These are phyloP conservation scores for Trichosanthes truncata DNA, from an alignment of 306 rosid species.

Conservation along the genomic window DNA sequence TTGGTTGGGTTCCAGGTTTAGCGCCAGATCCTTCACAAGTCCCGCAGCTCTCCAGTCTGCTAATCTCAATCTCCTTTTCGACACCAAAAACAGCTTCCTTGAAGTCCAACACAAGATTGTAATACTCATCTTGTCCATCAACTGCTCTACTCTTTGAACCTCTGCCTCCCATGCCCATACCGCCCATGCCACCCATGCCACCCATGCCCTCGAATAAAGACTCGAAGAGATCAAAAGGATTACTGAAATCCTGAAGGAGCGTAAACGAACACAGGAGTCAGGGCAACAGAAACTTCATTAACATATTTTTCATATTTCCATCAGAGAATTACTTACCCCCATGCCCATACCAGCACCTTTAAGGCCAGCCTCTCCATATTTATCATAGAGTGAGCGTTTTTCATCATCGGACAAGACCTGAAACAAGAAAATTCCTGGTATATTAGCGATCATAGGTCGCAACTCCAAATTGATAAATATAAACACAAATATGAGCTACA, in stretches of 20 bases:
- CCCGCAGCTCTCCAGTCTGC: conserved; percentile 80
- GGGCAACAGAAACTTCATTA: not conserved
- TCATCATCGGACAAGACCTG: conserved; percentile 98
- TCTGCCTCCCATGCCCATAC: conserved; percentile 41
- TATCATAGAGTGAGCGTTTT: conserved; percentile 75
- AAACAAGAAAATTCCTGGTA: conserved; percentile 15
- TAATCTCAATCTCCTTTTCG: conserved; percentile 86
- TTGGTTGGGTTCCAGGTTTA: conserved; percentile 83
- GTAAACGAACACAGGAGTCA: not conserved
- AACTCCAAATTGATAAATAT: not conserved
- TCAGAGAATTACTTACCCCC: conserved; percentile 55
- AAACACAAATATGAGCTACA: conserved; percentile 2
- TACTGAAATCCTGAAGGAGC: conserved; percentile 47
- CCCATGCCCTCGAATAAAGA: conserved; percentile 50
- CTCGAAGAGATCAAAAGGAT: conserved; percentile 57
- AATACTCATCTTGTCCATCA: conserved; percentile 58
- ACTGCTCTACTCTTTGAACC: conserved; percentile 50
- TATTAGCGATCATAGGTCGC: conserved; percentile 8
- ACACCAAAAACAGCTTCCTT: conserved; percentile 96
- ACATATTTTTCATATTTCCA: conserved; percentile 1
- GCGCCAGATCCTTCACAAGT: conserved; percentile 94
- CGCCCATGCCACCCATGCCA: conserved; percentile 45
- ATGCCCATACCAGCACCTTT: conserved; percentile 81
- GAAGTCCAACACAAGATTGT: conserved; percentile 73
- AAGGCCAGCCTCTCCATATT: conserved; percentile 94